Evolutionary conservation across 164 flowering plant species (phyloP).

Genomic region (Echeveria elegans): DNA sequence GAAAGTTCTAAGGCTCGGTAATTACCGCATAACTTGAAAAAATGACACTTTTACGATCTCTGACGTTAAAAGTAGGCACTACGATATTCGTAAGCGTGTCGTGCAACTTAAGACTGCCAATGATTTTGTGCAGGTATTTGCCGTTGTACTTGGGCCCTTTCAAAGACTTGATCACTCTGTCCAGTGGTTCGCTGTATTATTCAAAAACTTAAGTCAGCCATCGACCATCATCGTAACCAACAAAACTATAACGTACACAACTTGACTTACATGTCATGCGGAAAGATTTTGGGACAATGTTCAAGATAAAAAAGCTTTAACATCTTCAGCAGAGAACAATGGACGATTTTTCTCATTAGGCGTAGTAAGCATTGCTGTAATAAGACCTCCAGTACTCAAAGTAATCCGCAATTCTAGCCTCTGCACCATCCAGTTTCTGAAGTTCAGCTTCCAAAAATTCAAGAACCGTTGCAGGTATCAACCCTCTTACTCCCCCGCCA

Average conservation of each 20-base stretch:
- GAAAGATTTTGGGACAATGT: slow-evolving; percentile 21
- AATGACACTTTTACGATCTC: slow-evolving; percentile 18
- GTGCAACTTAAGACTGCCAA: slow-evolving; percentile 13
- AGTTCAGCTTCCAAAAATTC: background rate
- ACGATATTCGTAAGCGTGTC: slow-evolving; percentile 23
- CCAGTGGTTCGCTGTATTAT: slow-evolving; percentile 9
- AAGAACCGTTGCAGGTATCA: slow-evolving; percentile 1
- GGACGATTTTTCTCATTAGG: slow-evolving; percentile 24
- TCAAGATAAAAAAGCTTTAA: slow-evolving; percentile 20
- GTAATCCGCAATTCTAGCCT: slow-evolving; percentile 24
- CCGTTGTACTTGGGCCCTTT: slow-evolving; percentile 23
- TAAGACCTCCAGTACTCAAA: slow-evolving; percentile 29
- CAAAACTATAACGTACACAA: no score
- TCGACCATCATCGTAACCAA: no score
- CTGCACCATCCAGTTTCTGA: slow-evolving; percentile 19
- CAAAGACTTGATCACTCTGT: slow-evolving; percentile 1
- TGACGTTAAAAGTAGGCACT: slow-evolving; percentile 27
- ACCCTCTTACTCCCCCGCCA: slow-evolving; percentile 4
- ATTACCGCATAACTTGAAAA: slow-evolving; percentile 21
- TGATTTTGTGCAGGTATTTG: slow-evolving; percentile 14
- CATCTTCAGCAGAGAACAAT: slow-evolving; percentile 20
- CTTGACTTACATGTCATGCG: slow-evolving; percentile 14
- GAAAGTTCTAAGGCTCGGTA: no score
- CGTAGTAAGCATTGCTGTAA: slow-evolving; percentile 26
- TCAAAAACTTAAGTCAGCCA: background rate